Conservation (phyloP, 208 protist genomes). For the Angomonas ambiguus region DNA sequence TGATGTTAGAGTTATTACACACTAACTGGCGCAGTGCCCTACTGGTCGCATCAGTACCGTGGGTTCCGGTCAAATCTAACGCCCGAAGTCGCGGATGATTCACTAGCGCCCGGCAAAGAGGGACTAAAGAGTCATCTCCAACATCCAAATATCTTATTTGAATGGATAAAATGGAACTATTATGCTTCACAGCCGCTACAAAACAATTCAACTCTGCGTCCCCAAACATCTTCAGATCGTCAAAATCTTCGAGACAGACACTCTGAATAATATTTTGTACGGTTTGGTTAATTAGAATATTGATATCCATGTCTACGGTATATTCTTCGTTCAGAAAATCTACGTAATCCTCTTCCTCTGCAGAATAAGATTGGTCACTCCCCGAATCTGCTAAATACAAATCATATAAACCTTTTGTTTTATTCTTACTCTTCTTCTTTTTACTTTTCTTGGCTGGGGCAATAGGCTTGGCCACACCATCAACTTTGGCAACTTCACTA, state of each 20-base stretch:
- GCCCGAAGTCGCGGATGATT: conserved; percentile 52
- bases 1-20: conserved; percentile 68
- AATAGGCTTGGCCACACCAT: no score
- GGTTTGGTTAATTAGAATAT: conserved; percentile 78
- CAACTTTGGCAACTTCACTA: no score
- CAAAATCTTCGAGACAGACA: conserved; percentile 65
- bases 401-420: conserved; percentile 52
- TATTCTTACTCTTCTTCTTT: conserved; percentile 21
- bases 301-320: conserved; percentile 66
- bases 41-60: conserved; percentile 49
- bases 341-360: conserved; percentile 24
- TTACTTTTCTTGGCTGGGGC: conserved; percentile 11
- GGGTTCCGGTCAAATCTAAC: conserved; percentile 70
- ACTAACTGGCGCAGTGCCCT: conserved; percentile 61
- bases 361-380: conserved; percentile 32
- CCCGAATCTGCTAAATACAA: conserved; percentile 71
- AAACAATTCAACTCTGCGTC: conserved; percentile 76
- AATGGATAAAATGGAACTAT: conserved; percentile 76
- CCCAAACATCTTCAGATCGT: conserved; percentile 47
- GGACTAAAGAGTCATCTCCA: conserved; percentile 65
- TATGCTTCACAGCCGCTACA: conserved; percentile 68
- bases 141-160: conserved; percentile 79
- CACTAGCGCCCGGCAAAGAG: conserved; percentile 59
- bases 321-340: conserved; percentile 49
- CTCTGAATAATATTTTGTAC: conserved; percentile 72